Base-by-base conservation (phyloP, 2,329 filamentous ascomycete genomes). In the Stagonosporopsis cucurbitacearum region DNA sequence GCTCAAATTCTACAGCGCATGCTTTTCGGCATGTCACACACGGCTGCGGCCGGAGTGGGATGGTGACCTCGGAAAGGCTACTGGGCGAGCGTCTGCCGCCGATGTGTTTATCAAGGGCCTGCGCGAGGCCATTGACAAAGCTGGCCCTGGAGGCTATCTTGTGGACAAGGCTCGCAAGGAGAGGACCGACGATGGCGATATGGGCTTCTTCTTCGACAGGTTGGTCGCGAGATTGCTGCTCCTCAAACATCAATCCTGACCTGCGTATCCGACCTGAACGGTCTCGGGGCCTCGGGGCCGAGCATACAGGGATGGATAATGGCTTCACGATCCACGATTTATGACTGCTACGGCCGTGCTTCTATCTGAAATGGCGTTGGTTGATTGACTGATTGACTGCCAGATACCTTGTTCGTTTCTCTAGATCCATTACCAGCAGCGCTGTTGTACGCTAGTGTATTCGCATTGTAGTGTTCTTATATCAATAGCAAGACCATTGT, bases 201-300 rank as follows among this genome's bases (percentile, higher is more conserved):
- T 77, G 71, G 66, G 61, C 2, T 71, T 64, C 26, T 77, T 74
- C 51, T 77, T 77, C 46, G 75, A 77, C 51, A 60, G 75, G 23
- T 48, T 77, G 32, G 68, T 74, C 3, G 75, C 73, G 12, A 62
- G 66, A 33, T 52, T 77, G 43, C 56, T 77, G 28, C 39, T 74
- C 7, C 43, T 48, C 17, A 43, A 56, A 8, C n/a, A 26, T 13
- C 45, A 36, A n/a, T 11, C 9, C 32, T 30, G 35, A 35, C 1
- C 23, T 17, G 7, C 20, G 19, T 7, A 19, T 44, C 12, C 15
- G 17, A 11, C 22, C 17, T 17, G 12, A 19, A 8, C 26, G 15
- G 5, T 43, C 5, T 30, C 4, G 22, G 17, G 12, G n/a, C n/a
- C 5, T 30, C 4, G 22, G 17, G 12, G n/a, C n/a, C 28, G 28